Base-by-base conservation (phyloP, 2,329 filamentous ascomycete genomes). In the Ophiostoma himal-ulmi region DNA sequence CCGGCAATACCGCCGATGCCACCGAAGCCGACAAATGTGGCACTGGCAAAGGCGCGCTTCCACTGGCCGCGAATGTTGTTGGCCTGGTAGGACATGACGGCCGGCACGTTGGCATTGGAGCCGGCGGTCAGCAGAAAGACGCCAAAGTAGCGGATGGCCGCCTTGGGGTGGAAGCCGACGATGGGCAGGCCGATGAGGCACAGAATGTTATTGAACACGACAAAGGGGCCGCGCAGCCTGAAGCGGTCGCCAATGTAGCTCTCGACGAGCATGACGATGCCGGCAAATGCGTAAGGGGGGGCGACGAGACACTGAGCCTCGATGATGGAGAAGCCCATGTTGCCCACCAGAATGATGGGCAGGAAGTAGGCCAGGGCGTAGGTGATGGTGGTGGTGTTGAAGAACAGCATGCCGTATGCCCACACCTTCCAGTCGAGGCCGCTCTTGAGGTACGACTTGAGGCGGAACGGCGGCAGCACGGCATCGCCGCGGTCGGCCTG, bases 61-160 rank as follows among this genome's bases (percentile, higher is more conserved):
- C 92, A 96, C 80, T 95, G 92, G 0, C 92, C 92, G 69, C 91
- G 88, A 76, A 96, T 90, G 79, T 96, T 96, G 80, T 94, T 95
- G 60, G 91, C 91, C 81, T 94, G 92, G 81, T 92, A 95, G 0
- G 91, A 86, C 82, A 96, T 87, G 65, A 87, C 83, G 1, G 88
- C 83, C 0, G 93, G 92, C 5, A 94, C 83, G 77, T 95, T 95
- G 74, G 89, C 86, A 78, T 93, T 93, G 73, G 89, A 88, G 8
- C 91, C 92, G 0, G 90, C 90, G 0, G 90, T 90, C n/a, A 88
- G 85, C 67, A 94, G 80, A 80, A 94, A 94, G 71, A 92, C 85
- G 70, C 91, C 91, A 73, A 92, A 88, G 79, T 92, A 93, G 64
- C 90, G 85, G 11, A 88, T 85, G 1, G 77, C 82, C 2, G 86